phyloP scores from a whole-genome alignment of 768 basidiomycete genomes.

The Termitomyces sp. region DNA sequence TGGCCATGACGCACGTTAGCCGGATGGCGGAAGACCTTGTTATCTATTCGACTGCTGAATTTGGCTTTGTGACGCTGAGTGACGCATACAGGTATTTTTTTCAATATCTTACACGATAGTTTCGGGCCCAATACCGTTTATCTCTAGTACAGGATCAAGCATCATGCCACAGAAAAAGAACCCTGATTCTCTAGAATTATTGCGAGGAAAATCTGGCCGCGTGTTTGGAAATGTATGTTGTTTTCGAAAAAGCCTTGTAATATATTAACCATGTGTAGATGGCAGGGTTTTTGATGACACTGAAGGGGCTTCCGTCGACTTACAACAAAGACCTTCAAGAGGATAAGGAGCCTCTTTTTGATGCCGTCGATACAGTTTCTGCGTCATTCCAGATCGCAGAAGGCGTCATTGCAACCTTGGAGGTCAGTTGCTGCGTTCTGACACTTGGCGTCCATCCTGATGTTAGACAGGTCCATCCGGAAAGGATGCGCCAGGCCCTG shows the following conservation, averaged over 20 bases:
- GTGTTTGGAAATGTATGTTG: constrained; percentile 81
- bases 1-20: constrained; percentile 92
- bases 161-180: constrained; percentile 99
- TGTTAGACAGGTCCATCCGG: constrained; percentile 64
- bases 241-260: not conserved
- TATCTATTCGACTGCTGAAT: constrained; percentile 95
- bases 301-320: constrained; percentile 96
- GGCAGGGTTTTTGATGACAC: constrained; percentile 95
- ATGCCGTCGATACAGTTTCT: constrained; percentile 83
- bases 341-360: constrained; percentile 97
- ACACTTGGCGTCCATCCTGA: not conserved
- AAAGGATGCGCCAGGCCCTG: constrained; percentile 86
- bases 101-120: not conserved
- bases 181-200: constrained; percentile 90
- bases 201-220: constrained; percentile 93
- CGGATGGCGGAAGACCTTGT: constrained; percentile 95
- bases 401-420: constrained; percentile 89
- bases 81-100: constrained; percentile 87
- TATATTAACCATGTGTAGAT: constrained; percentile 45
- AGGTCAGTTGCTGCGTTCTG: constrained; percentile 39
- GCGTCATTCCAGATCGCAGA: constrained; percentile 90
- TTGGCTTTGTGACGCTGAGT: constrained; percentile 92
- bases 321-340: constrained; percentile 99
- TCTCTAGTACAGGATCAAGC: constrained; percentile 86
- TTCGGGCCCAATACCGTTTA: not conserved